These are phyloP conservation scores for Mangifera indica DNA, from an alignment of 345 rosid genomes.

Conservation along the genomic window DNA sequence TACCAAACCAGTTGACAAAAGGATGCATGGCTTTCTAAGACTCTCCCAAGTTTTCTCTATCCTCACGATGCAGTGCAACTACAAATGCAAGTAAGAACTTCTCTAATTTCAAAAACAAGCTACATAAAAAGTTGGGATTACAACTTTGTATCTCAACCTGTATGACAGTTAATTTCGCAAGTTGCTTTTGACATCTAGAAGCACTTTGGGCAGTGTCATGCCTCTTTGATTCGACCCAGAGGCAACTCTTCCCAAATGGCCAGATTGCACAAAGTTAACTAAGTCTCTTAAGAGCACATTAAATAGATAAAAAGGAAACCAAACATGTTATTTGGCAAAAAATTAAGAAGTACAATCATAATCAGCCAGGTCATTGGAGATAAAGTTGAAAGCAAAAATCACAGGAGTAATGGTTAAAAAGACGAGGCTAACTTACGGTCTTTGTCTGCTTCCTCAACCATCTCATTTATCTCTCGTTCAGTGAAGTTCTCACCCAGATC, in stretches of 20 bases:
- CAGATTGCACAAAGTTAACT: background rate
- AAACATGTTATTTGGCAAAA: background rate
- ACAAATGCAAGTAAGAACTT: background rate
- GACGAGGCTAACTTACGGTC: slow-evolving; percentile 52
- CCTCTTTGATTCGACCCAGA: background rate
- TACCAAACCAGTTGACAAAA: too few species aligned
- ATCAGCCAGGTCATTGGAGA: background rate
- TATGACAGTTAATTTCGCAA: too few species aligned
- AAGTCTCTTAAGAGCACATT: too few species aligned
- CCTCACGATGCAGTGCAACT: background rate
- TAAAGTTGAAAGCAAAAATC: background rate
- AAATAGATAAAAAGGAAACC: background rate
- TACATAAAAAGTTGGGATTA: too few species aligned
- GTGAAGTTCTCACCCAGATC: slow-evolving; percentile 80
- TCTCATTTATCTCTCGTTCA: slow-evolving; percentile 65
- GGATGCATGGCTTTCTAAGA: too few species aligned
- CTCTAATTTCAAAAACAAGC: too few species aligned
- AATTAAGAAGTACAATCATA: background rate
- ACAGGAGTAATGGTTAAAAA: background rate
- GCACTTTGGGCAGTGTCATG: too few species aligned
- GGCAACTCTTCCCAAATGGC: background rate
- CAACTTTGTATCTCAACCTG: background rate
- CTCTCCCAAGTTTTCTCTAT: background rate
- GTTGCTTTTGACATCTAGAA: too few species aligned
- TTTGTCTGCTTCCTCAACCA: slow-evolving; percentile 86